Conservation (phyloP, 768 basidiomycete species). For the Psilocybe sp. region DNA sequence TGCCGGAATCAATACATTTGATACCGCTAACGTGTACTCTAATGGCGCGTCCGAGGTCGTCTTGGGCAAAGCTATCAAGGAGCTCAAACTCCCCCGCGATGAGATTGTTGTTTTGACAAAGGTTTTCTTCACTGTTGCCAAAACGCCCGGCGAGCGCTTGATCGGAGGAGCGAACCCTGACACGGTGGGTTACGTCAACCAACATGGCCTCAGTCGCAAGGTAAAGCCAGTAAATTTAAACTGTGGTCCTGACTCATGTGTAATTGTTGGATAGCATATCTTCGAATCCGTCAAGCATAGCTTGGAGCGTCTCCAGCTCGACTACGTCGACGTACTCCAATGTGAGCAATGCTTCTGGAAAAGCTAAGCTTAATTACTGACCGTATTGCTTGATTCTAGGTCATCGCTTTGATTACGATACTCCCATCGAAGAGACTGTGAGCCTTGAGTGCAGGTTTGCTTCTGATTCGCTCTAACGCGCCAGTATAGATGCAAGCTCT, state of each 20-base stretch:
- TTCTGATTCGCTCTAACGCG: neutral
- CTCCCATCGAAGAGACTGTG: constrained; percentile 57
- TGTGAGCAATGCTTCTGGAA: constrained; percentile 32
- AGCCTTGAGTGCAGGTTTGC: neutral
- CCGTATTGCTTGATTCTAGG: constrained; percentile 22
- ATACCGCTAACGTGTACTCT: constrained; percentile 62
- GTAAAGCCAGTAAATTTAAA: constrained; percentile 6
- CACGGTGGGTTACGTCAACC: constrained; percentile 51
- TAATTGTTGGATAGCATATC: constrained; percentile 49
- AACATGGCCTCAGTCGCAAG: constrained; percentile 41
- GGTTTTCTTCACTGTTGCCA: constrained; percentile 31
- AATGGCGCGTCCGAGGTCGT: constrained; percentile 65
- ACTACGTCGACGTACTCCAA: constrained; percentile 77
- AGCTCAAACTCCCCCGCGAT: constrained; percentile 64
- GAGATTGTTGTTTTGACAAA: constrained; percentile 81
- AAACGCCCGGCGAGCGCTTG: constrained; percentile 15
- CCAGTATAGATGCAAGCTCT: constrained; percentile 59
- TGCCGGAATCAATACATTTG: constrained; percentile 62
- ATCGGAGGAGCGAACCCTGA: constrained; percentile 23
- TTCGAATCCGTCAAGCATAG: constrained; percentile 65
- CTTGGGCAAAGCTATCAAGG: constrained; percentile 70
- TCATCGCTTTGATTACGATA: constrained; percentile 55
- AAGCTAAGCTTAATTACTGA: constrained; percentile 14
- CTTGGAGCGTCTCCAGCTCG: constrained; percentile 65
- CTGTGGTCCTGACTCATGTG: constrained; percentile 12